Percentiles rank a stretch among this genome's conserved stretches.
Conservation (phyloP, 1,284 basidiomycete genomes). For the Wallemia ichthyophaga region DNA sequence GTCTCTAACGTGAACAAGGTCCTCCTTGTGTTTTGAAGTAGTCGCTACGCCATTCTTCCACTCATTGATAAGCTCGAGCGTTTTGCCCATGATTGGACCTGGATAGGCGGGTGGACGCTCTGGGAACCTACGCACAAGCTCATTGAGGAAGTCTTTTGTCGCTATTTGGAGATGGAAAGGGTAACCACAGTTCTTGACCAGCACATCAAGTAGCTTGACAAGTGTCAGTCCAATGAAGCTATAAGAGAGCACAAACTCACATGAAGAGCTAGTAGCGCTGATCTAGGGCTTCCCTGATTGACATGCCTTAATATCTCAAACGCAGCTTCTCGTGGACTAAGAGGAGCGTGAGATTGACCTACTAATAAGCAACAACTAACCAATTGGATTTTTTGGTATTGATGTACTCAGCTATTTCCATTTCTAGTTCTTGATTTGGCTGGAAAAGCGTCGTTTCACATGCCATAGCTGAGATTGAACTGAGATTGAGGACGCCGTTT, state of each 20-base stretch:
- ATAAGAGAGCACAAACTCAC: constrained; percentile 7
- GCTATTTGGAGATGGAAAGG: constrained; percentile 85
- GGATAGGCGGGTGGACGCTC: constrained; percentile 88
- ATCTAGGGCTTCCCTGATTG: constrained; percentile 69
- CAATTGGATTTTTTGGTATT: constrained; percentile 90
- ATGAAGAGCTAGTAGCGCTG: constrained; percentile 39
- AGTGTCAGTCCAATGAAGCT: constrained; percentile 8
- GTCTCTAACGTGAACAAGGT: constrained; percentile 85
- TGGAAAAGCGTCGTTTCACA: constrained; percentile 63
- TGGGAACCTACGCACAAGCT: constrained; percentile 87
- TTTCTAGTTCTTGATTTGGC: constrained; percentile 69
- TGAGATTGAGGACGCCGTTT: background rate
- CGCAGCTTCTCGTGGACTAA: constrained; percentile 57
- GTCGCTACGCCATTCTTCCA: constrained; percentile 89
- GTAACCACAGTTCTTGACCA: constrained; percentile 87
- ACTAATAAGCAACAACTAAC: constrained; percentile 22
- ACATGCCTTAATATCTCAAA: constrained; percentile 50
- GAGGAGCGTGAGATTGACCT: background rate
- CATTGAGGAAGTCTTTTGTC: constrained; percentile 98
- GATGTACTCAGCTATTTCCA: constrained; percentile 78
- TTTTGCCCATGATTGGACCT: constrained; percentile 73
- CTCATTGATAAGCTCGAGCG: constrained; percentile 67
- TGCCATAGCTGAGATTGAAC: constrained; percentile 16
- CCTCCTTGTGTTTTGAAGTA: constrained; percentile 77
- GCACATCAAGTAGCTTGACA: constrained; percentile 47